Percentiles rank a stretch among this genome's conserved stretches.
phyloP scores from a whole-genome alignment of 768 basidiomycete species.

The Pleurotus giganteus region DNA sequence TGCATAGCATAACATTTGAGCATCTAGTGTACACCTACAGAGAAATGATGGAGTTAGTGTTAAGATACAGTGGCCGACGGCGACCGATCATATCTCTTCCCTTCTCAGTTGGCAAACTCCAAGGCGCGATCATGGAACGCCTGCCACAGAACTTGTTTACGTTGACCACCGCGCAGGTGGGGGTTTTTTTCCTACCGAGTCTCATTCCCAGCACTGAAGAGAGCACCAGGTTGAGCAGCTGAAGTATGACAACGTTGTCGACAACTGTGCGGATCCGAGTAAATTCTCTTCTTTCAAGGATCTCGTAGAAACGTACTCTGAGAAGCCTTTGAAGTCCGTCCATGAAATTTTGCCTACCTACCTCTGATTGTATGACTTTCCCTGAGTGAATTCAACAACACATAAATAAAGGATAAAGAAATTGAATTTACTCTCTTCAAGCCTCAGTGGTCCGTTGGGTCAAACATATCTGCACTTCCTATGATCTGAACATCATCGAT shows the following conservation, averaged over 20 bases:
- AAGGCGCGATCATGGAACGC: slow-evolving; percentile 61
- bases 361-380: slow-evolving; percentile 16
- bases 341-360: slow-evolving; percentile 59
- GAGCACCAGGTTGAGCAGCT: slow-evolving; percentile 56
- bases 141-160: slow-evolving; percentile 67
- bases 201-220: not conserved
- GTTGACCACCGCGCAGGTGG: slow-evolving; percentile 68
- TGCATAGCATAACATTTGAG: not conserved
- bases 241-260: slow-evolving; percentile 55
- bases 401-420: too few relatives aligned
- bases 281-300: slow-evolving; percentile 33
- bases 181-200: not conserved
- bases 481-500: slow-evolving; percentile 22
- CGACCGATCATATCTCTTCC: slow-evolving; percentile 66
- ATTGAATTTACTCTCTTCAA: not conserved
- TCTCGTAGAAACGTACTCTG: slow-evolving; percentile 35
- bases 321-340: slow-evolving; percentile 41
- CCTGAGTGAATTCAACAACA: too few relatives aligned
- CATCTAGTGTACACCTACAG: slow-evolving; percentile 61
- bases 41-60: slow-evolving; percentile 63
- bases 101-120: slow-evolving; percentile 58
- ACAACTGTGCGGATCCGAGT: slow-evolving; percentile 21
- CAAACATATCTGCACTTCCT: slow-evolving; percentile 18
- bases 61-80: slow-evolving; percentile 48
- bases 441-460: not conserved